Conservation (phyloP, 305 asterid genomes). For the Fraxinus floribunda region DNA sequence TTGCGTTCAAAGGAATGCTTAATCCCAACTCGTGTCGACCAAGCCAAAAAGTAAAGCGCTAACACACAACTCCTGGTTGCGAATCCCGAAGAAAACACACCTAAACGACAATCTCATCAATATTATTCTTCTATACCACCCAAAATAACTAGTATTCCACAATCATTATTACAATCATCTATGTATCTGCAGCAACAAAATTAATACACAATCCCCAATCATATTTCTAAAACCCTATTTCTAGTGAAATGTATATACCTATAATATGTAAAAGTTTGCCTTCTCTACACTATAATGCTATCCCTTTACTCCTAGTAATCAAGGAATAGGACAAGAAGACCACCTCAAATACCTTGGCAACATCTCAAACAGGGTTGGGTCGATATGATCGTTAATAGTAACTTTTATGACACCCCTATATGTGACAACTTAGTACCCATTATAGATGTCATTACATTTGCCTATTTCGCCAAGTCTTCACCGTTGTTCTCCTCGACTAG, state of each 20-base stretch:
- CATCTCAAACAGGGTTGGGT: not conserved
- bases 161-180: slow-evolving; percentile 56
- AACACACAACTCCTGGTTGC: not conserved
- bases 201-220: slow-evolving; percentile 84
- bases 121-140: slow-evolving; percentile 54
- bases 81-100: not conserved
- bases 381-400: not conserved
- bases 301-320: slow-evolving; percentile 34
- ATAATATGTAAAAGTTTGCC: slow-evolving; percentile 28
- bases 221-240: slow-evolving; percentile 46
- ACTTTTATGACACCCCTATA: not conserved
- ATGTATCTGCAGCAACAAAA: slow-evolving; percentile 68
- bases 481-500: not conserved
- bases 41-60: not conserved
- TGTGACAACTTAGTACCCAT: not conserved
- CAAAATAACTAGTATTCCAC: slow-evolving; percentile 40
- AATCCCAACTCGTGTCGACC: not conserved
- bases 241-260: slow-evolving; percentile 52
- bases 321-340: slow-evolving; percentile 30
- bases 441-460: not conserved
- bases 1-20: no score
- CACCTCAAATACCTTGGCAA: slow-evolving; percentile 25
- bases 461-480: not conserved
- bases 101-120: not conserved
- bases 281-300: slow-evolving; percentile 50